phyloP scores from a whole-genome alignment of 1,284 basidiomycete species.

The Puccinia brachypodii region DNA sequence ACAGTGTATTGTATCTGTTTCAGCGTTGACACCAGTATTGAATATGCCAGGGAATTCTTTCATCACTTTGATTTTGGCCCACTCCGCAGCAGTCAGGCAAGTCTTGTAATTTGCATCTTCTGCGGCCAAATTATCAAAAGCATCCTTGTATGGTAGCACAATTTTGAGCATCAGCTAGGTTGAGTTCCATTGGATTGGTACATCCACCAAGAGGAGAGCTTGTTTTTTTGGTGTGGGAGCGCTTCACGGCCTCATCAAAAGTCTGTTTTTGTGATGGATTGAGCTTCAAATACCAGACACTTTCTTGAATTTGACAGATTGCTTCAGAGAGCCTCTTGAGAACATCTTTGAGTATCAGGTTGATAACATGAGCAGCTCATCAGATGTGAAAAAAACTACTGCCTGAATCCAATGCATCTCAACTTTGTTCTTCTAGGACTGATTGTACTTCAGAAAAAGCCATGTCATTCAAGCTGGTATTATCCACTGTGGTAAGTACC shows the following conservation, averaged over 20 bases:
- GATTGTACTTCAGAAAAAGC: background rate
- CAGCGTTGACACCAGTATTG: too few species aligned
- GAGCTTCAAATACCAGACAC: background rate
- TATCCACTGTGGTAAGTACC: background rate
- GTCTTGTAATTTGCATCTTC: background rate
- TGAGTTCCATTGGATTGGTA: background rate
- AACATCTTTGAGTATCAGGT: background rate
- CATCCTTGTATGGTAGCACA: background rate
- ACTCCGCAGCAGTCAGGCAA: too few species aligned
- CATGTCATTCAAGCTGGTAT: background rate
- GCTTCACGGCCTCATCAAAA: background rate
- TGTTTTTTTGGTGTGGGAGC: background rate
- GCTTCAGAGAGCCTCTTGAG: background rate
- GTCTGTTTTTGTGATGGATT: background rate
- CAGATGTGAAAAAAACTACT: background rate
- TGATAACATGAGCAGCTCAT: background rate
- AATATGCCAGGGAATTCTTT: too few species aligned
- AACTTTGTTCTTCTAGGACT: background rate
- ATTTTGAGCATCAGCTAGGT: background rate
- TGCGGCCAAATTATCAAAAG: background rate
- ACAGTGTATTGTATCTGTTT: too few species aligned
- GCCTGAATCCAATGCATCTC: background rate
- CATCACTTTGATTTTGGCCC: too few species aligned
- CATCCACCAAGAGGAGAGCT: background rate
- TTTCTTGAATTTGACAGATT: background rate